A percentile compares a stretch with the other conserved stretches of the same genome.
phyloP scores from a whole-genome alignment of 2,329 filamentous ascomycete species.

The Arthrobotrys sinensis region DNA sequence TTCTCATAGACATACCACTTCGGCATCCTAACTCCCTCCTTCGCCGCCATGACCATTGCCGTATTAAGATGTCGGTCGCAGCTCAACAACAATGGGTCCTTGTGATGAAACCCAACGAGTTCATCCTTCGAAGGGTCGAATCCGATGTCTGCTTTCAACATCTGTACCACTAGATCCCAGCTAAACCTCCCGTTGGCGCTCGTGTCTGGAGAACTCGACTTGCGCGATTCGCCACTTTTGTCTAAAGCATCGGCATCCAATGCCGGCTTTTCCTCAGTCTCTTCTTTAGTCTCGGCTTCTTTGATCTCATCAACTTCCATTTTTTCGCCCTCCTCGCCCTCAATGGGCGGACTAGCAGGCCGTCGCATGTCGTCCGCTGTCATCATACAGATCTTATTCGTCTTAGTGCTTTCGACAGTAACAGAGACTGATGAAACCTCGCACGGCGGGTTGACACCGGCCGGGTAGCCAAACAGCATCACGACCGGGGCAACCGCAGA shows the following conservation, averaged over 20 bases:
- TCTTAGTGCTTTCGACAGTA: slow-evolving; percentile 54
- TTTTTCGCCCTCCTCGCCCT: slow-evolving; percentile 40
- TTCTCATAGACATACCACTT: slow-evolving; percentile 60
- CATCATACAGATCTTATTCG: slow-evolving; percentile 60
- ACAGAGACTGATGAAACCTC: slow-evolving; percentile 56
- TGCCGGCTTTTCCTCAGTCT: slow-evolving; percentile 7
- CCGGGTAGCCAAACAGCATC: slow-evolving; percentile 58
- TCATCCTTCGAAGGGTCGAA: slow-evolving; percentile 58
- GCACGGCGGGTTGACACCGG: slow-evolving; percentile 56
- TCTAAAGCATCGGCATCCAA: slow-evolving; percentile 21
- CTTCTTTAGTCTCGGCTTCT: slow-evolving; percentile 3
- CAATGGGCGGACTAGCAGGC: slow-evolving; percentile 37
- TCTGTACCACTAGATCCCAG: slow-evolving; percentile 56
- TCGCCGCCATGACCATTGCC: slow-evolving; percentile 59
- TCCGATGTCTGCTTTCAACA: slow-evolving; percentile 56
- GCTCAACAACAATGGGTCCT: slow-evolving; percentile 51
- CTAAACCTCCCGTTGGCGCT: slow-evolving; percentile 49
- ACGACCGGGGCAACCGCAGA: slow-evolving; percentile 44
- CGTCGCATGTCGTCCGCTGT: slow-evolving; percentile 55
- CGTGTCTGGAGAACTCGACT: slow-evolving; percentile 44
- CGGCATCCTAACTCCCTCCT: slow-evolving; percentile 60
- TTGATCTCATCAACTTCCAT: slow-evolving; percentile 44
- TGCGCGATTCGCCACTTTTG: not conserved
- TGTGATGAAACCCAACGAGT: slow-evolving; percentile 56
- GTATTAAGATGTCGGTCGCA: slow-evolving; percentile 58